Percentiles rank a stretch among this genome's conserved stretches.
Conservation (phyloP, 441 rosid genomes). For the Populus hybrid region DNA sequence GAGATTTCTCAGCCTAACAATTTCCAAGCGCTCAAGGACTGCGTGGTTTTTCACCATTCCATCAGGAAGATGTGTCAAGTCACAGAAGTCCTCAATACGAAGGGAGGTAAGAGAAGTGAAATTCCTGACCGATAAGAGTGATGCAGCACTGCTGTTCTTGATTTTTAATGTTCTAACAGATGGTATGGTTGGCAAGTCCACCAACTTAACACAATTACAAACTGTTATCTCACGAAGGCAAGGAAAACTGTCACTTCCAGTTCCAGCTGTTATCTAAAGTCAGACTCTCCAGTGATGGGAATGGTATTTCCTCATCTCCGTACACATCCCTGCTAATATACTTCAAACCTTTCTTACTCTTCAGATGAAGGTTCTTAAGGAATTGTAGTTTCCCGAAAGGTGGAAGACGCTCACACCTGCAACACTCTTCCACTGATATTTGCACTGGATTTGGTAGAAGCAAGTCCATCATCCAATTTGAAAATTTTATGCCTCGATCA, state of each 20-base stretch:
- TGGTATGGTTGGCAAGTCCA: constrained; percentile 8
- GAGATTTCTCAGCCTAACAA: not conserved
- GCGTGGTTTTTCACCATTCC: constrained; percentile 4
- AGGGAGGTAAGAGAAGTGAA: constrained; percentile 1
- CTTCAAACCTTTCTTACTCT: not conserved
- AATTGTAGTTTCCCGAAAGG: constrained; percentile 18
- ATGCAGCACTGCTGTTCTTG: not conserved
- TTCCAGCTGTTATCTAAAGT: not conserved
- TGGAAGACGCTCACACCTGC: constrained; percentile 18
- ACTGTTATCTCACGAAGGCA: not conserved
- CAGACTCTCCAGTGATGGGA: constrained; percentile 10
- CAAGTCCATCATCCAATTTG: not conserved
- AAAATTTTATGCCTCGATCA: constrained; percentile 10
- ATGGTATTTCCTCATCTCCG: constrained; percentile 1
- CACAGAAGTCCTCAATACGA: no score
- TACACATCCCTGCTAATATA: not conserved
- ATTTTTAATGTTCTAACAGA: constrained; percentile 7
- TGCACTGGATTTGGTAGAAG: constrained; percentile 20
- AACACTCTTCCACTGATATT: not conserved
- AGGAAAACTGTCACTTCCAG: constrained; percentile 10
- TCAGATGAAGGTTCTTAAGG: not conserved
- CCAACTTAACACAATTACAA: not conserved
- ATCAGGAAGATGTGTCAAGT: not conserved
- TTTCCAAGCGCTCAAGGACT: not conserved
- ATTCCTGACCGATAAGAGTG: not conserved